A percentile compares a stretch with the other conserved stretches of the same genome.
These are phyloP conservation scores for Panicum miliaceum DNA, from an alignment of 176 grass and related monocot species.

Conservation along the genomic window DNA sequence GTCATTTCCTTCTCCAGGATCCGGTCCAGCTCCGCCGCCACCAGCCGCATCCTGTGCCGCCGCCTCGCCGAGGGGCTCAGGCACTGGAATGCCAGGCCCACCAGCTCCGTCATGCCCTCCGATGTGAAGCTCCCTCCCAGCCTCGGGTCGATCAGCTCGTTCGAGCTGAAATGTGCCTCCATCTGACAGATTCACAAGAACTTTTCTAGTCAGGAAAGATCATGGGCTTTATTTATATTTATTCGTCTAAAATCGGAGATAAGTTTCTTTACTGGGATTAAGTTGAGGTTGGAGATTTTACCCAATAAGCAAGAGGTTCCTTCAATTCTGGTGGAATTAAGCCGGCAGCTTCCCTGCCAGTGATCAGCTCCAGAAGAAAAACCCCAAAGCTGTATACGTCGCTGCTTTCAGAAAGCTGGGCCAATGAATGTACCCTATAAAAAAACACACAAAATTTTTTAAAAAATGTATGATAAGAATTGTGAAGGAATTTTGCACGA, in stretches of 20 bases:
- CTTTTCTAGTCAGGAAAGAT: neutral
- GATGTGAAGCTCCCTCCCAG: conserved; percentile 78
- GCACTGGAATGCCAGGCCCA: conserved; percentile 64
- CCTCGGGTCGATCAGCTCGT: conserved; percentile 63
- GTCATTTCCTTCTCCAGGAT: conserved; percentile 94
- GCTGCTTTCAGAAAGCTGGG: conserved; percentile 70
- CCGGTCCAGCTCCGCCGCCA: conserved; percentile 72
- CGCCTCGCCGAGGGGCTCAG: conserved; percentile 59
- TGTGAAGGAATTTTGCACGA: neutral
- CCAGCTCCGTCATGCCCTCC: conserved; percentile 82
- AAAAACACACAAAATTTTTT: conserved; percentile 6
- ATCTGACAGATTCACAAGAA: conserved; percentile 44
- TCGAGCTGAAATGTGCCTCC: conserved; percentile 53
- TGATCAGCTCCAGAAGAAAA: conserved; percentile 92
- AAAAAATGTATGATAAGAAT: neutral
- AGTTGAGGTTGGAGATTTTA: conserved; percentile 35
- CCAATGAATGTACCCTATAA: conserved; percentile 44
- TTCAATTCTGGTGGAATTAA: conserved; percentile 50
- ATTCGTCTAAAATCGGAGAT: neutral
- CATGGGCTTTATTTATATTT: neutral
- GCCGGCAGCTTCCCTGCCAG: conserved; percentile 52
- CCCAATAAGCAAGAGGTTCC: conserved; percentile 56
- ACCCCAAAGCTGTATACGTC: conserved; percentile 92
- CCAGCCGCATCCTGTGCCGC: conserved; percentile 70
- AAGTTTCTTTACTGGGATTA: neutral